Conservation (phyloP, 805 yeast genomes). For the Candida krabiensis region DNA sequence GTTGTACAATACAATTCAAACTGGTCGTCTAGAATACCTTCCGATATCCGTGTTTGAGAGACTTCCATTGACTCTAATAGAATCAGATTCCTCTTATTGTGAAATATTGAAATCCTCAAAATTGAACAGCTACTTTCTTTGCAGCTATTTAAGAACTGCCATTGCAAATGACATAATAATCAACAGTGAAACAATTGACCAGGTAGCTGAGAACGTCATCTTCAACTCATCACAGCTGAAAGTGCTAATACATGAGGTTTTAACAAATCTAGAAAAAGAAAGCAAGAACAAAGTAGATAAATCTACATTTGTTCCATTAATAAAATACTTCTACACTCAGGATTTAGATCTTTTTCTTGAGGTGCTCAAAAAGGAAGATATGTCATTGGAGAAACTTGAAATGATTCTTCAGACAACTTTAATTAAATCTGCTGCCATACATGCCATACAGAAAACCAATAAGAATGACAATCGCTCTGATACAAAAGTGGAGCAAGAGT, state of each 20-base stretch:
- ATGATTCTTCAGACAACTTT: slow-evolving; percentile 69
- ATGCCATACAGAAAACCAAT: background rate
- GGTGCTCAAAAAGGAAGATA: slow-evolving; percentile 35
- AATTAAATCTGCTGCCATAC: slow-evolving; percentile 13
- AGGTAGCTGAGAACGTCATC: slow-evolving; percentile 10
- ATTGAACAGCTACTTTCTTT: slow-evolving; percentile 26
- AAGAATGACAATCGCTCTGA: slow-evolving; percentile 32
- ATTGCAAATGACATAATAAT: slow-evolving; percentile 17
- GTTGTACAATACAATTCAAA: slow-evolving; percentile 47
- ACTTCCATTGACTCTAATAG: slow-evolving; percentile 22
- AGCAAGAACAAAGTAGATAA: slow-evolving; percentile 13
- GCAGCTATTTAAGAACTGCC: slow-evolving; percentile 29
- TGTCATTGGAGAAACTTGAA: slow-evolving; percentile 51
- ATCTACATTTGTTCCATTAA: slow-evolving; percentile 32
- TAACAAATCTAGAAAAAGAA: slow-evolving; percentile 16
- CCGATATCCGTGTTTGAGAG: slow-evolving; percentile 22
- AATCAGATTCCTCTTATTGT: slow-evolving; percentile 19
- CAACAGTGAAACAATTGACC: slow-evolving; percentile 6
- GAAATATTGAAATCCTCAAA: slow-evolving; percentile 18
- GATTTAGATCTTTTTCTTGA: slow-evolving; percentile 40
- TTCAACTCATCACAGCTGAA: slow-evolving; percentile 23
- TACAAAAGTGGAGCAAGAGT: slow-evolving; percentile 25
- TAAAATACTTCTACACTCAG: slow-evolving; percentile 36
- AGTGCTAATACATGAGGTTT: slow-evolving; percentile 21
- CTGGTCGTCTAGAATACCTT: slow-evolving; percentile 28